Base-by-base conservation (phyloP, 163 green algal genomes). In the Scenedesmus sp. region DNA sequence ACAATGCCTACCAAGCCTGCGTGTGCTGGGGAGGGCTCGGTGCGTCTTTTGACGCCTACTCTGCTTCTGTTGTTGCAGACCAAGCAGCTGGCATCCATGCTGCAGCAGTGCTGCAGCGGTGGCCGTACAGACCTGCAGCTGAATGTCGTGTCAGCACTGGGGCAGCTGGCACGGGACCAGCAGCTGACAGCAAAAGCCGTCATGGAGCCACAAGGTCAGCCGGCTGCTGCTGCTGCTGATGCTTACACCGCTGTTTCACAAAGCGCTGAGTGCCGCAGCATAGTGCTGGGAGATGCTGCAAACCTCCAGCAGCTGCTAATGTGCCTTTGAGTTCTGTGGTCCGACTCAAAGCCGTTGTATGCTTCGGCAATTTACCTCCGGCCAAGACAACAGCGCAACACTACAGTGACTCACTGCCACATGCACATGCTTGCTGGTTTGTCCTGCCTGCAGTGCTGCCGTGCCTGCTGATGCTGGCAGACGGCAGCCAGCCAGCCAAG, bases 61-160 rank as follows among this genome's bases (percentile, higher is more conserved):
- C 13, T 84, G 78, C 15, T 84, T 3, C 56, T 65, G 65, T 40
- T 42, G 18, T 4, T 65, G 78, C 78, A 86, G 78, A 91, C 33
- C 6, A 6, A 30, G 44, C 33, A 42, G 78, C 78, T 90, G 33
- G 65, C 56, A 16, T 20, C 24, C 1, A 12, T 87, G 78, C 87
- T 87, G 78, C 73, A 85, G 49, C 12, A 65, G 46, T 90, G 79
- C 72, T 46, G 24, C 73, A 78, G 51, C n/a, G 33, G 26, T 26
- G 24, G 72, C 7, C 78, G 37, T 24, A 53, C 56, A 42, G 53
- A 91, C 61, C 76, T 91, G 78, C 87, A 91, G 79, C 87, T 92
- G 6, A 92, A 92, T 30, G 68, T 92, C 18, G 59, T 89, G 12
- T 85, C 88, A 59, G 81, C 88, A n/a, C 59, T 92, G 26, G 88